Conservation (phyloP, 2,329 filamentous ascomycete species). For the Grosmannia huntii region DNA sequence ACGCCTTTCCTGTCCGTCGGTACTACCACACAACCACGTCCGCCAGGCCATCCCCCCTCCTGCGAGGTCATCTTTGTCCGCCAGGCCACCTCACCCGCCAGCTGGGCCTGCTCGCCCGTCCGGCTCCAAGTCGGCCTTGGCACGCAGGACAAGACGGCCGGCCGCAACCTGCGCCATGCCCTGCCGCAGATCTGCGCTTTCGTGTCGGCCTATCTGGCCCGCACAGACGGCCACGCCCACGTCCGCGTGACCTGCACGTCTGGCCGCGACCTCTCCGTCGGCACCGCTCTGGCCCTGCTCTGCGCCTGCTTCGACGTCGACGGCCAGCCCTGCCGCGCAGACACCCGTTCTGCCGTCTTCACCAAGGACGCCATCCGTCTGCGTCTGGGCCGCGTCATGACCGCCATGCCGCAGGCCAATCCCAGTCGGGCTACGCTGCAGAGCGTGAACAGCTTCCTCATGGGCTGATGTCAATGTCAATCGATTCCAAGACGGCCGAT, state of each 20-base stretch:
- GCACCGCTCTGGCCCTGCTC: conserved; percentile 60
- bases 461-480: conserved; percentile 34
- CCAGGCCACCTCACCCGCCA: conserved; percentile 29
- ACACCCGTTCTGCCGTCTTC: conserved; percentile 21
- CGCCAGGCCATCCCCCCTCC: neutral
- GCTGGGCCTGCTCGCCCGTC: conserved; percentile 23
- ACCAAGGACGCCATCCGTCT: conserved; percentile 68
- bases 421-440: conserved; percentile 77
- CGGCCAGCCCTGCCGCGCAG: conserved; percentile 9
- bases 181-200: conserved; percentile 51
- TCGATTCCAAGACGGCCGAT: neutral
- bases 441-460: conserved; percentile 82
- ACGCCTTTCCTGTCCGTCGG: conserved; percentile 1
- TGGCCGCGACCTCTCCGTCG: conserved; percentile 70
- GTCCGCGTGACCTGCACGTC: conserved; percentile 58
- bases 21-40: neutral
- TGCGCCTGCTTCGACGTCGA: conserved; percentile 58
- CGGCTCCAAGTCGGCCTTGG: conserved; percentile 50
- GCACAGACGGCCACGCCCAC: conserved; percentile 3
- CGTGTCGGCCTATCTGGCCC: conserved; percentile 26
- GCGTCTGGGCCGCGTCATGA: conserved; percentile 71
- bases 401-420: conserved; percentile 64
- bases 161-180: conserved; percentile 65
- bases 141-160: conserved; percentile 58
- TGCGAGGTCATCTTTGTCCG: conserved; percentile 29